A percentile compares a stretch with the other conserved stretches of the same genome.
Evolutionary conservation across 371 early-diverging fungal genomes (phyloP).

Genomic region (Mucor lusitanicus): DNA sequence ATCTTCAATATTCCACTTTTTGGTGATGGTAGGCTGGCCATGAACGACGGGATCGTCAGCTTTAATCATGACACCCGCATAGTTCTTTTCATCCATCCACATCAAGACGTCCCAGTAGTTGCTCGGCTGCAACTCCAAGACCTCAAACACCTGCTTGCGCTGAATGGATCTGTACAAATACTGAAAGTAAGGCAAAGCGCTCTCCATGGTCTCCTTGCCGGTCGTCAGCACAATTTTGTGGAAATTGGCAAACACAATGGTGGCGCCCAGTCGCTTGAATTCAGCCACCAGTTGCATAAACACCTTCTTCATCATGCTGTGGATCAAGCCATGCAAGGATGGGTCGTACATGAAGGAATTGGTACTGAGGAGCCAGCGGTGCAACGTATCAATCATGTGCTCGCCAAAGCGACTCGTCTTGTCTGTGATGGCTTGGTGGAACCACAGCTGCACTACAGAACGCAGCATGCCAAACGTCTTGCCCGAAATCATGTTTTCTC

Average conservation of each 20-base stretch:
- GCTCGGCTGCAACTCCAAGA: conserved; percentile 62
- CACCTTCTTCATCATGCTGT: conserved; percentile 87
- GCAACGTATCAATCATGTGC: conserved; percentile 79
- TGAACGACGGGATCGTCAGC: conserved; percentile 3
- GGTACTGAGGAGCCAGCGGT: conserved; percentile 86
- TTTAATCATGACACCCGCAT: conserved; percentile 67
- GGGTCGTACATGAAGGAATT: conserved; percentile 85
- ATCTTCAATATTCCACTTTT: conserved; percentile 87
- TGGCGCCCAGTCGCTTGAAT: conserved; percentile 75
- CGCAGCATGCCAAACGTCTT: conserved; percentile 78
- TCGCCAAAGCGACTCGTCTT: conserved; percentile 33
- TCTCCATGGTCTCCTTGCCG: conserved; percentile 69
- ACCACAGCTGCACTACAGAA: conserved; percentile 77
- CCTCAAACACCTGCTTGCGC: conserved; percentile 74
- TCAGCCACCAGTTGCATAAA: conserved; percentile 83
- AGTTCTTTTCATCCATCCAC: conserved; percentile 94
- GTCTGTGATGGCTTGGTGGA: conserved; percentile 47
- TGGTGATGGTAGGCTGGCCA: conserved; percentile 8
- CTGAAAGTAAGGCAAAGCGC: conserved; percentile 71
- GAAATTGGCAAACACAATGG: conserved; percentile 79
- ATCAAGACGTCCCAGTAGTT: conserved; percentile 81
- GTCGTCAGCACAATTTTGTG: conserved; percentile 83
- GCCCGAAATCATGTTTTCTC: conserved; percentile 64
- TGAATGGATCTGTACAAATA: conserved; percentile 74
- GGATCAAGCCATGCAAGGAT: conserved; percentile 72